phyloP scores from a whole-genome alignment of 1,284 basidiomycete species.

The Schizopora paradoxa region DNA sequence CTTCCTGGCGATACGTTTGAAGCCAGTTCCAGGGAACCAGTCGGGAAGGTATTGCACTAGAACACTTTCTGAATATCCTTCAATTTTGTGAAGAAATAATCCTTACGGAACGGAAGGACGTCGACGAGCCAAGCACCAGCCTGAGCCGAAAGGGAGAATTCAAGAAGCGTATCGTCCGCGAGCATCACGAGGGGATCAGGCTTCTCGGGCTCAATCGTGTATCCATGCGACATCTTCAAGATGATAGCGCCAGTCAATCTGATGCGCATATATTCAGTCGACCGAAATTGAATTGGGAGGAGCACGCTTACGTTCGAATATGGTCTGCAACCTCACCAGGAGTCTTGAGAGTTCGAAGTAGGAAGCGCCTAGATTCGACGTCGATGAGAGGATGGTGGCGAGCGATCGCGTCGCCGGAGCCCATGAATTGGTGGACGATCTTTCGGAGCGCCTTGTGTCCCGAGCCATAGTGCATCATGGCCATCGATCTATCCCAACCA shows the following conservation, averaged over 20 bases:
- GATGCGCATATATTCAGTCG: not conserved
- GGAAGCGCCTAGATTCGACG: slow-evolving; percentile 11
- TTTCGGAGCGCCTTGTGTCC: slow-evolving; percentile 8
- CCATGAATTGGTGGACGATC: slow-evolving; percentile 12
- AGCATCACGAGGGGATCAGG: slow-evolving; percentile 21
- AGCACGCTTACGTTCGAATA: slow-evolving; percentile 8
- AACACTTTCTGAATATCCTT: not conserved
- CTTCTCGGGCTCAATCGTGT: slow-evolving; percentile 28
- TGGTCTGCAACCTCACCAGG: slow-evolving; percentile 10
- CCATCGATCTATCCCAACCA: slow-evolving; percentile 13
- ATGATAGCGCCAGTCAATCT: slow-evolving; percentile 28
- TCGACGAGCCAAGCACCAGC: slow-evolving; percentile 23
- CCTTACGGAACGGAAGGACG: slow-evolving; percentile 20
- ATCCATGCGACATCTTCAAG: slow-evolving; percentile 37
- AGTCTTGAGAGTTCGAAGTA: slow-evolving; percentile 4
- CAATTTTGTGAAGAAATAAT: not conserved
- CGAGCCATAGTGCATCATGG: slow-evolving; percentile 12
- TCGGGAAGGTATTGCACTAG: slow-evolving; percentile 8
- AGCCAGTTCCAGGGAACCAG: slow-evolving; percentile 16
- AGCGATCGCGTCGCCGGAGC: slow-evolving; percentile 10
- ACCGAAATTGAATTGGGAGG: not conserved
- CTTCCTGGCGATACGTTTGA: slow-evolving; percentile 12
- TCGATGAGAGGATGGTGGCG: slow-evolving; percentile 10
- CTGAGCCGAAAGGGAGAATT: not conserved
- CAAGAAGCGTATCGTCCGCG: slow-evolving; percentile 1